Evolutionary conservation across 169 alveolate genomes (phyloP).

Genomic region (Theileria sp.): DNA sequence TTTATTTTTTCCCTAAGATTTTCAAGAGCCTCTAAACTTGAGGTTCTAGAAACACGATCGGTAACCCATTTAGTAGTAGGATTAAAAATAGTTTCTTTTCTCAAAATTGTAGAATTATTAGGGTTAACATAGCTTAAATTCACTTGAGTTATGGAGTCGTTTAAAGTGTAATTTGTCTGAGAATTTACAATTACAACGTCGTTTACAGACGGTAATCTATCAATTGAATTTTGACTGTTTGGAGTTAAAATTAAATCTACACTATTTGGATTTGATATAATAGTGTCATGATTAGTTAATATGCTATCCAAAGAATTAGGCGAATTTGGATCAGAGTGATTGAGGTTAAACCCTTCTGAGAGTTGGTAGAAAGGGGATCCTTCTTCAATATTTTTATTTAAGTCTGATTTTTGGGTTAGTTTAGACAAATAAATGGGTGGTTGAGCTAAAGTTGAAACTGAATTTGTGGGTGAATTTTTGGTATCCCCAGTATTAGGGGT

Average conservation of each 20-base stretch:
- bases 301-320: not conserved
- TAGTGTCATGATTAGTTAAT: not conserved
- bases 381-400: not conserved
- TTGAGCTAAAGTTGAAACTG: not conserved
- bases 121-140: constrained; percentile 6
- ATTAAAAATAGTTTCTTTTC: not conserved
- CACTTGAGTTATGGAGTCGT: not conserved
- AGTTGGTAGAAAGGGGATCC: not conserved
- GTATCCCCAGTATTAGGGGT: not conserved
- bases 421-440: not conserved
- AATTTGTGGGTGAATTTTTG: not conserved
- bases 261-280: not conserved
- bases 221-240: not conserved
- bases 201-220: not conserved
- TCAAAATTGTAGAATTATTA: constrained; percentile 3
- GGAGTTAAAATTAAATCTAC: not conserved
- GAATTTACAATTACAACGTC: not conserved
- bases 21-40: constrained; percentile 54
- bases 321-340: not conserved
- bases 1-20: constrained; percentile 56
- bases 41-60: constrained; percentile 49
- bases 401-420: not conserved
- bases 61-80: constrained; percentile 55
- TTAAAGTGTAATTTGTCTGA: not conserved
- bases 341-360: not conserved